phyloP scores from a whole-genome alignment of 2,329 filamentous ascomycete species.

The Talaromyces sp. region DNA sequence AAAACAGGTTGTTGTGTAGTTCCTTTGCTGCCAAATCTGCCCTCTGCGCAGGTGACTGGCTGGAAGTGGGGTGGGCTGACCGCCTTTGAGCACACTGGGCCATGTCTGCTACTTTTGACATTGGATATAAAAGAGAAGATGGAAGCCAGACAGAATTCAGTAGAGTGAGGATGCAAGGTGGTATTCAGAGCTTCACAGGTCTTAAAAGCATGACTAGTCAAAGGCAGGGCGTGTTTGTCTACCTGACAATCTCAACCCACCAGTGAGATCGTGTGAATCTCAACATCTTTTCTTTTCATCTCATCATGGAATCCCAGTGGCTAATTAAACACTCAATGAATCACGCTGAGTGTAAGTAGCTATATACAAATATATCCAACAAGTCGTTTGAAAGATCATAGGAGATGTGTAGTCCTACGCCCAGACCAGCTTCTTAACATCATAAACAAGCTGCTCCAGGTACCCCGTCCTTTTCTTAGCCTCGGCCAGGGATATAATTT shows the following conservation, averaged over 20 bases:
- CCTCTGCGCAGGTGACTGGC: slow-evolving; percentile 1
- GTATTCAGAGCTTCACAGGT: no score
- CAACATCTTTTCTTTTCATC: background rate
- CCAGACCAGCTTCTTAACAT: slow-evolving; percentile 93
- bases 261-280: background rate
- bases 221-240: background rate
- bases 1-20: background rate
- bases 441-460: slow-evolving; percentile 81
- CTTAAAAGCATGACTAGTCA: background rate
- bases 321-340: background rate
- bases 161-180: no score
- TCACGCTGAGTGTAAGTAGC: background rate
- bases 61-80: slow-evolving; percentile 5
- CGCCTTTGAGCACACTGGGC: background rate
- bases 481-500: slow-evolving; percentile 78
- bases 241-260: background rate
- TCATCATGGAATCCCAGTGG: background rate
- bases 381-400: background rate
- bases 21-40: slow-evolving; percentile 2
- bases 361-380: background rate
- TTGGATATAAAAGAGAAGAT: background rate
- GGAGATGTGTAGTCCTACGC: slow-evolving; percentile 33
- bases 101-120: background rate
- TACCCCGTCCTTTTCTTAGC: slow-evolving; percentile 82
- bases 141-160: no score